Percentiles rank a stretch among this genome's conserved stretches.
phyloP scores from a whole-genome alignment of 192 early-diverging fungal species.

The Radiomyces spectabilis region DNA sequence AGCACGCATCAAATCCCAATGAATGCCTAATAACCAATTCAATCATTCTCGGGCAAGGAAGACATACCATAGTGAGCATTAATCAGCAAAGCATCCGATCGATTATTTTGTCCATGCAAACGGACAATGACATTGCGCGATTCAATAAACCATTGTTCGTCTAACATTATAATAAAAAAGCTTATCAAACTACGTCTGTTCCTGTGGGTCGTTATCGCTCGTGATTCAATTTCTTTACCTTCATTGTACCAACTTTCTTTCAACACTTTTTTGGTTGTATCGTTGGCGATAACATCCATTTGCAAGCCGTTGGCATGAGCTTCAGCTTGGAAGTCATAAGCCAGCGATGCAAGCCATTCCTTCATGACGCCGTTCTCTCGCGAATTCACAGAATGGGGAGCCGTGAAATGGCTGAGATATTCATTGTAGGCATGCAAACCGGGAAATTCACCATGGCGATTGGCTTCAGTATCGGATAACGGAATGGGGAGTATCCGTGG shows the following conservation, averaged over 20 bases:
- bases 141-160: conserved; percentile 8
- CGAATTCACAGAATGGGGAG: conserved; percentile 15
- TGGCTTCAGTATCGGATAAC: conserved; percentile 13
- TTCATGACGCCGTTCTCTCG: conserved; percentile 4
- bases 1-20: not conserved
- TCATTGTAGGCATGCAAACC: conserved; percentile 25
- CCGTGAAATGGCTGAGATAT: conserved; percentile 10
- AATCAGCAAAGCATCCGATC: conserved; percentile 35
- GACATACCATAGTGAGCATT: conserved; percentile 51
- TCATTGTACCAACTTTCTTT: not conserved
- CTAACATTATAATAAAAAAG: too few relatives aligned
- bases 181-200: too few relatives aligned
- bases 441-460: conserved; percentile 8
- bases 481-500: conserved; percentile 6
- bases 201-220: too few relatives aligned
- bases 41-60: not conserved
- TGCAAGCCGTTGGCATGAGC: not conserved
- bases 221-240: too few relatives aligned
- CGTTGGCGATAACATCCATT: conserved; percentile 9
- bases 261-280: not conserved
- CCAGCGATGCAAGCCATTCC: conserved; percentile 4
- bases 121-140: conserved; percentile 12
- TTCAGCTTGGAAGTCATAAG: not conserved
- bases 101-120: too few relatives aligned
- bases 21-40: not conserved